Evolutionary conservation across 2,329 filamentous ascomycete species (phyloP).

Genomic region (Colletotrichum plurivorum): DNA sequence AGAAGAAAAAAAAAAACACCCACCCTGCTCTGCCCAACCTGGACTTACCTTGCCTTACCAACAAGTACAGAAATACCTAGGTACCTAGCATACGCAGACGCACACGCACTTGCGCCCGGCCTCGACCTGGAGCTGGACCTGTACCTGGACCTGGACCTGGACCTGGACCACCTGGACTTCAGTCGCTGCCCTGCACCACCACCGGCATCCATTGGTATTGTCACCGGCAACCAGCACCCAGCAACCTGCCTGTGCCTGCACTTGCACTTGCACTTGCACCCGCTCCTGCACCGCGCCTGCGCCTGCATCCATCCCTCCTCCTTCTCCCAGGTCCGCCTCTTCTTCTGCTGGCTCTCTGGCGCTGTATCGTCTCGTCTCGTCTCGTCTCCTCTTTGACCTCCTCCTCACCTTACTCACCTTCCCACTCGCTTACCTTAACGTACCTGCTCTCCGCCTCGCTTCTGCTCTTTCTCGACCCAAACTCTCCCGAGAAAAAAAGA

Average conservation of each 20-base stretch:
- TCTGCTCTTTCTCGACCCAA: slow-evolving; percentile 11
- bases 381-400: slow-evolving; percentile 17
- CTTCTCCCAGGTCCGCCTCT: not conserved
- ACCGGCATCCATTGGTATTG: slow-evolving; percentile 13
- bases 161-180: slow-evolving; percentile 13
- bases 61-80: too few relatives aligned
- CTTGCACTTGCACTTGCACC: slow-evolving; percentile 6
- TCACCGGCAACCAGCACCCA: slow-evolving; percentile 18
- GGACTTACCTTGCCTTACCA: too few relatives aligned
- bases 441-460: slow-evolving; percentile 6
- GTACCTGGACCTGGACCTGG: slow-evolving; percentile 12
- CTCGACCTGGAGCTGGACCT: slow-evolving; percentile 27
- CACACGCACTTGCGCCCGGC: slow-evolving; percentile 30
- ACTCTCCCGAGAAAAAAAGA: slow-evolving; percentile 3
- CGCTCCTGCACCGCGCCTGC: slow-evolving; percentile 18
- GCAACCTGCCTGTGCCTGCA: not conserved
- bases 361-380: not conserved
- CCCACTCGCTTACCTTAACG: slow-evolving; percentile 29
- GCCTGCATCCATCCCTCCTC: slow-evolving; percentile 5
- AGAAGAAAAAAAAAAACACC: too few relatives aligned
- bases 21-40: too few relatives aligned
- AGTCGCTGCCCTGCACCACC: slow-evolving; percentile 2
- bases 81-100: too few relatives aligned
- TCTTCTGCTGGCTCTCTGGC: not conserved
- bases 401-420: slow-evolving; percentile 24